Percentiles rank a stretch among this genome's conserved stretches.
Evolutionary conservation across 768 basidiomycete species (phyloP).

Genomic region (Kwoniella sp.): DNA sequence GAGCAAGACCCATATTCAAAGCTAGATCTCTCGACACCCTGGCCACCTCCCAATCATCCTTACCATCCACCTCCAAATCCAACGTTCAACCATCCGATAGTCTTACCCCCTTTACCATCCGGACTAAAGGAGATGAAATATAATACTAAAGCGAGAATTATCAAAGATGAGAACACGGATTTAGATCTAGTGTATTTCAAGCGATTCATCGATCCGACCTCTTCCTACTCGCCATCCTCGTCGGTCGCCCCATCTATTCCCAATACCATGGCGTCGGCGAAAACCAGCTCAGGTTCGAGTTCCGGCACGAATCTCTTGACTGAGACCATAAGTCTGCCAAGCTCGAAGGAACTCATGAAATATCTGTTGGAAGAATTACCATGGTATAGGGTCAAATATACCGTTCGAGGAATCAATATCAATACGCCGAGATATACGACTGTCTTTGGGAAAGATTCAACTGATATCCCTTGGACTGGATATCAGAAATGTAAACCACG

Average conservation of each 20-base stretch:
- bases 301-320: background rate
- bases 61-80: conserved; percentile 38
- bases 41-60: conserved; percentile 38
- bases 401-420: conserved; percentile 40
- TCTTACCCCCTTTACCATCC: conserved; percentile 22
- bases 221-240: background rate
- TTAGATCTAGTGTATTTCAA: conserved; percentile 50
- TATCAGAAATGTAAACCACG: conserved; percentile 50
- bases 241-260: too few species aligned
- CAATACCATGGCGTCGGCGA: too few species aligned
- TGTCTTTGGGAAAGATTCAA: conserved; percentile 53
- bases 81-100: conserved; percentile 40
- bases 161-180: conserved; percentile 28
- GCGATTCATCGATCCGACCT: conserved; percentile 36
- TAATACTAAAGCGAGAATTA: conserved; percentile 25
- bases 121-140: conserved; percentile 21
- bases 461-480: conserved; percentile 33
- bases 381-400: conserved; percentile 53
- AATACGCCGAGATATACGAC: conserved; percentile 54
- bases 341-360: conserved; percentile 29
- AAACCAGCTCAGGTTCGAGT: too few species aligned
- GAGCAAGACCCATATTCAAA: background rate
- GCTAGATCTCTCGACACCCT: conserved; percentile 4
- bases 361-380: conserved; percentile 48
- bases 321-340: background rate